Evolutionary conservation across 176 grass and related monocot species (phyloP), one percentile per base, ranked within the genome.

Genomic region (Carex pumila): DNA sequence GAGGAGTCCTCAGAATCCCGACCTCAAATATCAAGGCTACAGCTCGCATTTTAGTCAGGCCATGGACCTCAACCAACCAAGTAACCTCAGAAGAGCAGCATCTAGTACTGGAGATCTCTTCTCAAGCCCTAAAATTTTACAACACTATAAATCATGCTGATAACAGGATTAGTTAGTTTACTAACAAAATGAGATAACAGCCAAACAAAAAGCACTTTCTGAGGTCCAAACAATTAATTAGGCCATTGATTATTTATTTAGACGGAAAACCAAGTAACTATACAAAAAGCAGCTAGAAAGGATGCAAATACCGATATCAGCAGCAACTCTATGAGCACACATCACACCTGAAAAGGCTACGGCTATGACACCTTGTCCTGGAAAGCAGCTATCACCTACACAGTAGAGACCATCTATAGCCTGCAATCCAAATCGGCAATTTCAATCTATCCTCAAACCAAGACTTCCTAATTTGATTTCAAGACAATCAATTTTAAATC

Each of bases 321-420:
- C 95, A 87, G 95, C 92, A 84, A 98, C 95, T 85, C 95, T 88
- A 64, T 94, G 95, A 90, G 95, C 89, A 66, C 95, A 98, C 95
- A 94, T 98, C 78, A 98, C 78, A 61, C 95, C 95, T 21, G 95
- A 98, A 91, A 98, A 98, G 65, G 95, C 86, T 63, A 98, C 95
- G 47, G 95, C 95, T 70, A 98, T 94, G 34, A 98, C 92, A 52
- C 95, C 92, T 91, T 98, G 92, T 47, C 95, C 95, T 65, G 95
- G 95, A 87, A 98, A 98, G 89, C 92, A 98, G 80, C 94, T 98
- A 79, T 94, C 95, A 0, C 95, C 95, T 64, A 98, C 92, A 59
- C 95, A 98, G 68, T 98, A 98, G 57, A 98, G 89, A 79, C 92
- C 92, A 89, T 93, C 87, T 88, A 98, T 89, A 87, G 90, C 90